Percentiles rank a stretch among this genome's conserved stretches.
phyloP scores from a whole-genome alignment of 176 grass and related monocot genomes.

The Cenchrus americanus region DNA sequence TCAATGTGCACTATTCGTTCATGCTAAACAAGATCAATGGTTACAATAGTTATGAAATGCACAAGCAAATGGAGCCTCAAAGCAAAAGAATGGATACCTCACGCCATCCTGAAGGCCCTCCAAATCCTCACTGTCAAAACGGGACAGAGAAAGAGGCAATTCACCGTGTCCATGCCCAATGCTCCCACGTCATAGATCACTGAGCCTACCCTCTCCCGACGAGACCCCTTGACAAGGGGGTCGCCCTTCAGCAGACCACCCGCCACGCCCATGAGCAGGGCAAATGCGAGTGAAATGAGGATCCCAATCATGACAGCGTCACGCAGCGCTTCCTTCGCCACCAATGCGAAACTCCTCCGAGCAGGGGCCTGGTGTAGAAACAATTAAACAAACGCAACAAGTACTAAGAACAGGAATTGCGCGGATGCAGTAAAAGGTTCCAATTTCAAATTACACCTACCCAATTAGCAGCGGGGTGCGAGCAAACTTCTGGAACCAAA shows the following conservation, averaged over 20 bases:
- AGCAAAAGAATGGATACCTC: conserved; percentile 13
- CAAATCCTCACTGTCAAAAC: not conserved
- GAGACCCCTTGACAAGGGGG: not conserved
- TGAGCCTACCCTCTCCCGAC: not conserved
- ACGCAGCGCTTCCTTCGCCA: not conserved
- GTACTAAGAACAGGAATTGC: not conserved
- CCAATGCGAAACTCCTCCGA: not conserved
- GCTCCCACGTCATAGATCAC: not conserved
- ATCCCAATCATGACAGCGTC: not conserved
- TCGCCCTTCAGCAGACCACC: not conserved
- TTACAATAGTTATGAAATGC: not conserved
- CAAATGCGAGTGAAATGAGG: not conserved
- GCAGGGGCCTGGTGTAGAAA: not conserved
- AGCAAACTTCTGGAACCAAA: not conserved
- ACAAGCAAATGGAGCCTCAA: not conserved
- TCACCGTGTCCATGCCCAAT: not conserved
- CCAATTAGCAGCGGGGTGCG: not conserved
- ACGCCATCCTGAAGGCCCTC: not conserved
- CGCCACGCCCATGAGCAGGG: not conserved
- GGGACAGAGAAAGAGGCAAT: not conserved
- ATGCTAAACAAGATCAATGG: not conserved
- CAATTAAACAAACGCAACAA: not conserved
- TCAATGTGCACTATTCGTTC: not conserved
- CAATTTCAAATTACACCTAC: not conserved
- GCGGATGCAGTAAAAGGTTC: not conserved